Conservation (phyloP, 441 rosid species). For the Syzygium malaccense region DNA sequence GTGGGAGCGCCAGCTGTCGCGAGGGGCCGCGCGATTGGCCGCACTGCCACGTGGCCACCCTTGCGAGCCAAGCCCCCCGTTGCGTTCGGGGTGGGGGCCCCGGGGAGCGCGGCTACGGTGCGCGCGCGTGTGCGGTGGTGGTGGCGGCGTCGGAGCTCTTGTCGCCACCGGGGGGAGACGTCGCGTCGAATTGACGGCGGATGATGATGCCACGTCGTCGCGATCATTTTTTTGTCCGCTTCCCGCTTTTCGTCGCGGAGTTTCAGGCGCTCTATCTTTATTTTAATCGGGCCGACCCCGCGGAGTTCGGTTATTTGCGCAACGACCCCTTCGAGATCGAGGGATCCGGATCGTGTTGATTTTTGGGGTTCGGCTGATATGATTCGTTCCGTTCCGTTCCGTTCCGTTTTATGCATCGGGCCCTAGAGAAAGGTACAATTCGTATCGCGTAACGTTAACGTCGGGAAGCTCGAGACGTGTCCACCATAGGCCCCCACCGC, state of each 20-base stretch:
- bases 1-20: background rate
- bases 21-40: background rate
- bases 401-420: background rate
- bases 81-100: background rate
- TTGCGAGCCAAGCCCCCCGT: background rate
- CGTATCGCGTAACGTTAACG: fast-evolving
- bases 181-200: background rate
- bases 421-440: fast-evolving
- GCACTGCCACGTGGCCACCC: background rate
- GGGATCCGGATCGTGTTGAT: background rate
- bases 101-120: background rate
- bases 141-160: background rate
- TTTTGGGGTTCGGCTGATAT: background rate
- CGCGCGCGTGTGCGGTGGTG: background rate
- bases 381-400: background rate
- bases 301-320: background rate
- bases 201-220: background rate
- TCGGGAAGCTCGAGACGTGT: background rate
- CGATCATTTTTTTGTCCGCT: background rate
- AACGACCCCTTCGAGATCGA: background rate
- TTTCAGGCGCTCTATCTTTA: background rate
- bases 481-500: background rate
- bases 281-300: background rate
- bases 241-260: background rate
- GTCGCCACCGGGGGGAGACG: background rate